These are phyloP conservation scores for Cyathus olla DNA, from an alignment of 1,284 basidiomycete species.

Conservation along the genomic window DNA sequence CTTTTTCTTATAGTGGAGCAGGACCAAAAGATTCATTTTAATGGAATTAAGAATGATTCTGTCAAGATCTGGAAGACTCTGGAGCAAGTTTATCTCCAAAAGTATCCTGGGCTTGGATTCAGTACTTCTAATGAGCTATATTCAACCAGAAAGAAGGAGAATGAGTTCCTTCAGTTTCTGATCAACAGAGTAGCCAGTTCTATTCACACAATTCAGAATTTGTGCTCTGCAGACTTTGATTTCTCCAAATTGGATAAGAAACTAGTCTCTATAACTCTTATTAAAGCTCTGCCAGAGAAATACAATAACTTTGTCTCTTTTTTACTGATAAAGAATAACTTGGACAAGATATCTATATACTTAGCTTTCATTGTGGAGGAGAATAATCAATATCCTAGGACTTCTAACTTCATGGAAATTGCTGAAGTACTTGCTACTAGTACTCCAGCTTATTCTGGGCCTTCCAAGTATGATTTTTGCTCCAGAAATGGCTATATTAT, in stretches of 20 bases:
- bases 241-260: constrained; percentile 32
- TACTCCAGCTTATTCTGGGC: background rate
- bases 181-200: constrained; percentile 30
- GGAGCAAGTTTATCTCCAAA: constrained; percentile 24
- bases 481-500: background rate
- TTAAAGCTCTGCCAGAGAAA: constrained; percentile 20
- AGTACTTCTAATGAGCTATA: constrained; percentile 46
- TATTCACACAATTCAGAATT: constrained; percentile 31
- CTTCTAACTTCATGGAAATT: background rate
- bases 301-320: constrained; percentile 22
- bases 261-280: constrained; percentile 14
- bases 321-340: constrained; percentile 27
- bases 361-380: constrained; percentile 31
- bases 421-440: background rate
- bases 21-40: constrained; percentile 29
- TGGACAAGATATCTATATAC: constrained; percentile 24
- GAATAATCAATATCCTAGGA: constrained; percentile 5
- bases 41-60: constrained; percentile 23
- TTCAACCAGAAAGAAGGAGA: constrained; percentile 31
- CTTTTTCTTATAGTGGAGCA: constrained; percentile 28
- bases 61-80: constrained; percentile 33
- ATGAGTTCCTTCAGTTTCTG: constrained; percentile 35
- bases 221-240: constrained; percentile 27
- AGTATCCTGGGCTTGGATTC: constrained; percentile 33
- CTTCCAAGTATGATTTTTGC: background rate